These are phyloP conservation scores for Neltuma alba DNA, from an alignment of 306 rosid species.

Conservation along the genomic window DNA sequence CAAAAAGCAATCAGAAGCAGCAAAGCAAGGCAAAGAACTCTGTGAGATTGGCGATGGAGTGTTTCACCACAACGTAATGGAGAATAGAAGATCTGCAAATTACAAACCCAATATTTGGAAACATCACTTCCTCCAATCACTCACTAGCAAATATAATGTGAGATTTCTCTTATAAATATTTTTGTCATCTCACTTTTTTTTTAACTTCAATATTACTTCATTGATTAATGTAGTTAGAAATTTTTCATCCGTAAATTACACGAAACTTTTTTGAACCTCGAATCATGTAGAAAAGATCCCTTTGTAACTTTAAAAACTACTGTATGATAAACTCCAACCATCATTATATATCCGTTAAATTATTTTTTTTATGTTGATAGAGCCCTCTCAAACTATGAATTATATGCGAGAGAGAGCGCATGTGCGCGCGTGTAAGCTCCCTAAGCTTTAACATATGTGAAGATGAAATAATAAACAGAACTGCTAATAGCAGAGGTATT, in stretches of 20 bases:
- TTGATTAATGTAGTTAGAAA: neutral
- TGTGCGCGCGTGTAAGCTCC: too few species aligned
- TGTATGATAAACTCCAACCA: too few species aligned
- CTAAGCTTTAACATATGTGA: too few species aligned
- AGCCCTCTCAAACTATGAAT: too few species aligned
- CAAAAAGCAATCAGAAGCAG: neutral
- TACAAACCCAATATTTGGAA: slow-evolving; percentile 68
- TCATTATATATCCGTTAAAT: too few species aligned
- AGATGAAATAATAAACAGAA: too few species aligned
- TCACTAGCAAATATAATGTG: slow-evolving; percentile 21
- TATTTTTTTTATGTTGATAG: too few species aligned
- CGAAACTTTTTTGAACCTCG: too few species aligned
- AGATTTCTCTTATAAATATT: neutral
- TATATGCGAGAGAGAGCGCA: too few species aligned
- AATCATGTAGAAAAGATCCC: too few species aligned
- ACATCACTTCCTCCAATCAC: slow-evolving; percentile 48
- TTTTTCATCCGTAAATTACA: neutral
- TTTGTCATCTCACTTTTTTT: neutral
- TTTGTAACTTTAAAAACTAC: too few species aligned
- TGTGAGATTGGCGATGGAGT: neutral
- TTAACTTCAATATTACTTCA: neutral
- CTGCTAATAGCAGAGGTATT: too few species aligned
- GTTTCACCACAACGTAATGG: neutral
- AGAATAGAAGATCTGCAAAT: slow-evolving; percentile 51
- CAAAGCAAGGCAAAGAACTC: neutral